A percentile compares a stretch with the other conserved stretches of the same genome.
phyloP scores from a whole-genome alignment of 257 asterid species.

The Eucommia ulmoides region DNA sequence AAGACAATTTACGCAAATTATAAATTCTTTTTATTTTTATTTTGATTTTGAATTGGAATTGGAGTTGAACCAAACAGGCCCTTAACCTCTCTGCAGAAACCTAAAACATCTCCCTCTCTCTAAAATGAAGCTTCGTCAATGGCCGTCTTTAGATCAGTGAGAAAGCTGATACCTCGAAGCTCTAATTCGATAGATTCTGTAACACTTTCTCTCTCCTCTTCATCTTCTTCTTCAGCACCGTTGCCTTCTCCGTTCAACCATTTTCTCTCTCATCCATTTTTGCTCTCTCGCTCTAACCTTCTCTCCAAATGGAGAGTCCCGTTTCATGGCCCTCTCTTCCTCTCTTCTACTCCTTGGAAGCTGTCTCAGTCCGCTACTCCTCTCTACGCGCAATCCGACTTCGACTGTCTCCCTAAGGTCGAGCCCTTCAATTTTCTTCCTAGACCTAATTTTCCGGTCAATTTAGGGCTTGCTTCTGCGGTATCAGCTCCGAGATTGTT shows the following conservation, averaged over 20 bases:
- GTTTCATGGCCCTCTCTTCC: conserved; percentile 46
- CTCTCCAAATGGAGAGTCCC: conserved; percentile 7
- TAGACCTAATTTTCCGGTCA: conserved; percentile 20
- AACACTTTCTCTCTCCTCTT: conserved; percentile 22
- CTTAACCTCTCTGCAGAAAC: background rate
- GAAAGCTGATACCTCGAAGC: conserved; percentile 25
- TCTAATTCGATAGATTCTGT: conserved; percentile 22
- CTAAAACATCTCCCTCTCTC: background rate
- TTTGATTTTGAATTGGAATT: background rate
- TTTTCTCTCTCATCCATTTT: conserved; percentile 15
- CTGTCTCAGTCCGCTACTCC: conserved; percentile 88
- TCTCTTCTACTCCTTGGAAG: conserved; percentile 76
- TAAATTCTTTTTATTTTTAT: background rate
- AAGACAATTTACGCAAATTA: background rate
- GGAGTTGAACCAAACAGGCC: background rate
- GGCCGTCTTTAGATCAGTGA: conserved; percentile 65
- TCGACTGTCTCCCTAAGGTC: conserved; percentile 30
- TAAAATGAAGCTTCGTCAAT: conserved; percentile 29
- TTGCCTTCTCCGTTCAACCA: conserved; percentile 5
- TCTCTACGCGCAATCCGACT: conserved; percentile 63
- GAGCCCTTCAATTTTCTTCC: conserved; percentile 32
- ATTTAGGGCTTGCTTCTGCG: conserved; percentile 12
- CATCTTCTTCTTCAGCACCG: conserved; percentile 15
- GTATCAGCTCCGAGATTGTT: conserved; percentile 13
- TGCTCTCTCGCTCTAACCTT: conserved; percentile 52